These are phyloP conservation scores for Penicillium goetzii DNA, from an alignment of 495 filamentous ascomycete genomes.

Conservation along the genomic window DNA sequence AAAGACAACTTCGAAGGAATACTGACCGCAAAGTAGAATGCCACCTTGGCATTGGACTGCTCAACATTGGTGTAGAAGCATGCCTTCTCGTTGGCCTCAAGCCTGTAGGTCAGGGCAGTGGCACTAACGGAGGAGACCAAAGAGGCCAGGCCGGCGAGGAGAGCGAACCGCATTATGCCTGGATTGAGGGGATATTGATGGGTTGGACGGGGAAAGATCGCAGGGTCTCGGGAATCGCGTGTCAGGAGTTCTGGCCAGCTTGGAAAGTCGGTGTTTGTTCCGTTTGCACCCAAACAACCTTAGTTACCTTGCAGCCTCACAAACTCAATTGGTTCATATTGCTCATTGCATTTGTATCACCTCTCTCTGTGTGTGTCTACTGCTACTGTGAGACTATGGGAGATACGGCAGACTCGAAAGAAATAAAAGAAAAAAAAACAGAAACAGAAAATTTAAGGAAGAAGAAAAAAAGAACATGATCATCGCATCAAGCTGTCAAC, in stretches of 20 bases:
- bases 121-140: slow-evolving; percentile 64
- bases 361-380: slow-evolving; percentile 24
- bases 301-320: slow-evolving; percentile 10
- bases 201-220: slow-evolving; percentile 13
- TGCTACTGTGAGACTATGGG: slow-evolving; percentile 19
- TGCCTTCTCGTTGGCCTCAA: slow-evolving; percentile 86
- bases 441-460: slow-evolving; percentile 5
- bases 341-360: slow-evolving; percentile 10
- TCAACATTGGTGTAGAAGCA: slow-evolving; percentile 90
- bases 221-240: slow-evolving; percentile 18
- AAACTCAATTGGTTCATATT: background rate
- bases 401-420: slow-evolving; percentile 6
- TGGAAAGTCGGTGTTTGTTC: slow-evolving; percentile 39
- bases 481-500: slow-evolving; percentile 27
- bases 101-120: slow-evolving; percentile 93
- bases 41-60: slow-evolving; percentile 74
- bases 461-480: slow-evolving; percentile 16
- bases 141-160: slow-evolving; percentile 62
- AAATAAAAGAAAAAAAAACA: slow-evolving; percentile 15
- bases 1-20: background rate
- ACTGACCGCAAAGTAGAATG: slow-evolving; percentile 97
- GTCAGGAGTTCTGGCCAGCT: slow-evolving; percentile 44
- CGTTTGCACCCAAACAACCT: slow-evolving; percentile 42
- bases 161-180: slow-evolving; percentile 46
- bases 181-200: slow-evolving; percentile 7